Evolutionary conservation across 2,329 filamentous ascomycete species (phyloP), one percentile per base, ranked within the genome.

Genomic region (Cladosporium oxysporum): DNA sequence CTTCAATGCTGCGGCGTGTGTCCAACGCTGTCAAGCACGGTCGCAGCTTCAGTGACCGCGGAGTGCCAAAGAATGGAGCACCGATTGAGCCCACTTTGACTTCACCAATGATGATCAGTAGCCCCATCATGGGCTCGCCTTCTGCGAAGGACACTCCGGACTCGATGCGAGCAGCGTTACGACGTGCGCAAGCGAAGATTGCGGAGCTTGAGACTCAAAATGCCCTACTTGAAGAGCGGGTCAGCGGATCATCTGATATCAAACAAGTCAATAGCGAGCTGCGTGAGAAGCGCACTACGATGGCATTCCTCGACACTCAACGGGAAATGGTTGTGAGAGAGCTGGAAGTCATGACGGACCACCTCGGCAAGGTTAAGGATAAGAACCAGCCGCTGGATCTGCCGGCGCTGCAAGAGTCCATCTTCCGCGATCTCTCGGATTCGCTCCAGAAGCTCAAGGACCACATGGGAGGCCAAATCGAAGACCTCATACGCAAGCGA

Each of bases 281-380:
- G 28, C 85, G 91, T 41, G 93, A 98, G 79, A 98, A 98, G 82
- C 87, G 95, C 66, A 97, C 96, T 73, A 98, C 95, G 0, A 95
- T 99, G 77, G 94, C 94, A 7, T 91, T 96, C 21, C 83, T 98
- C 61, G 94, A 98, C 76, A 94, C 93, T 0, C 92, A 97, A 79
- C 92, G 93, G 60, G 94, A 98, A 79, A 93, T 98, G 77, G 94
- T 97, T 80, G 91, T 98, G 73, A 90, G 91, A 49, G 93, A 98
- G 77, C 83, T 98, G 21, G 92, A 96, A 75, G 90, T 94, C 44
- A 86, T 97, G 73, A 93, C 92, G 4, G 92, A 93, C 55, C 94
- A 95, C 75, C 88, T 97, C 23, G 91, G 94, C 75, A 88, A 87
- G 62, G 93, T 92, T 64, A 97, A 97, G 80, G 89, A 92, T 69